Conservation (phyloP, 2,329 filamentous ascomycete genomes). For the Alternaria brassicae region DNA sequence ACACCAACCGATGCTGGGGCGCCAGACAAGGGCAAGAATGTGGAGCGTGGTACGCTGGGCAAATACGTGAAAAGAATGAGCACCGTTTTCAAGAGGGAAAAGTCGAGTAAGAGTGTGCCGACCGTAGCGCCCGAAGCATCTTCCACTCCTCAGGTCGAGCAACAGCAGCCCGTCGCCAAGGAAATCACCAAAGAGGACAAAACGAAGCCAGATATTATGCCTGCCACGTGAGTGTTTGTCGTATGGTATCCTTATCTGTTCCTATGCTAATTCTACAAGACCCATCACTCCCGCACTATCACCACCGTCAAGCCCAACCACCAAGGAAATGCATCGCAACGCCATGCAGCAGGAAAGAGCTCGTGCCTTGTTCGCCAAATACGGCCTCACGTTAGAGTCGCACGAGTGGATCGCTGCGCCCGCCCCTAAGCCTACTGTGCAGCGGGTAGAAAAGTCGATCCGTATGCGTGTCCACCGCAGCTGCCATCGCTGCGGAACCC, state of each 20-base stretch:
- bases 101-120: constrained; percentile 29
- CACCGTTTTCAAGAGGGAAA: constrained; percentile 49
- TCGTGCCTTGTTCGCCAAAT: constrained; percentile 52
- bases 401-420: constrained; percentile 46
- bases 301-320: constrained; percentile 17
- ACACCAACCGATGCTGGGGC: constrained; percentile 26
- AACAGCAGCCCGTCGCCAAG: constrained; percentile 6
- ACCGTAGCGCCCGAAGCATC: constrained; percentile 14
- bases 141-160: constrained; percentile 12
- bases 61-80: constrained; percentile 52
- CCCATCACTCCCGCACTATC: constrained; percentile 5
- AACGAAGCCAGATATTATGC: constrained; percentile 7
- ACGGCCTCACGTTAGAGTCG: constrained; percentile 52
- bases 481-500: constrained; percentile 81
- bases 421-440: constrained; percentile 39
- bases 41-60: constrained; percentile 43
- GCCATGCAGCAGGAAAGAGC: constrained; percentile 51
- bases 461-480: constrained; percentile 78
- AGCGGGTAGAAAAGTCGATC: constrained; percentile 75
- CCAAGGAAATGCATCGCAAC: constrained; percentile 38
- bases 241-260: background rate
- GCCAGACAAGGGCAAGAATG: constrained; percentile 28
- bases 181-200: constrained; percentile 9
- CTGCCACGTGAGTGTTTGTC: constrained; percentile 10
- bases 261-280: constrained; percentile 8